Conservation (phyloP, 352 stramenopile species). For the Pythium phragmitis region DNA sequence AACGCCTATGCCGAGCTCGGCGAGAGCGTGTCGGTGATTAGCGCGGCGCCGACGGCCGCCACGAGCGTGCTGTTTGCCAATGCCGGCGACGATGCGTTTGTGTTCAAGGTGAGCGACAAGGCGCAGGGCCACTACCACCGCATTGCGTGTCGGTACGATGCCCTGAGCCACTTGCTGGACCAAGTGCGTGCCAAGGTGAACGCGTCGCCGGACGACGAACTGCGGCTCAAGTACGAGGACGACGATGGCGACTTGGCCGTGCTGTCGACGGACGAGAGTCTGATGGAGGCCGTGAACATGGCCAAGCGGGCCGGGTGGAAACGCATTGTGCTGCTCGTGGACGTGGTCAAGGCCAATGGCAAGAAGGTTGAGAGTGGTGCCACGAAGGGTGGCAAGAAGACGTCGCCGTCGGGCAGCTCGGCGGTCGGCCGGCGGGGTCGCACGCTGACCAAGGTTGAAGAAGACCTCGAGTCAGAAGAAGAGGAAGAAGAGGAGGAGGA, state of each 20-base stretch:
- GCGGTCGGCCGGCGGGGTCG: slow-evolving; percentile 31
- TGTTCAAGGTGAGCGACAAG: slow-evolving; percentile 89
- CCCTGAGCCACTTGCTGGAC: slow-evolving; percentile 64
- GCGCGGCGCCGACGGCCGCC: slow-evolving; percentile 67
- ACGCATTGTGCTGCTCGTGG: slow-evolving; percentile 78
- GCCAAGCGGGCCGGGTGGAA: slow-evolving; percentile 85
- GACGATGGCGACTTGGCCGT: slow-evolving; percentile 86
- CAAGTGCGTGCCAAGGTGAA: slow-evolving; percentile 86
- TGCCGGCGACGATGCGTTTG: slow-evolving; percentile 67
- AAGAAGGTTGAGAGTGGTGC: slow-evolving; percentile 19
- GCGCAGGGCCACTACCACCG: slow-evolving; percentile 82
- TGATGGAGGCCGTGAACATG: slow-evolving; percentile 86
- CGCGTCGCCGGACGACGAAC: slow-evolving; percentile 46
- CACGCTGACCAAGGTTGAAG: slow-evolving; percentile 80
- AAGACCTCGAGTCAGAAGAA: slow-evolving; percentile 53
- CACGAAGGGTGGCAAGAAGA: slow-evolving; percentile 18
- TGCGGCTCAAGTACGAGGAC: slow-evolving; percentile 87
- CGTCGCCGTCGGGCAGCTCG: slow-evolving; percentile 28
- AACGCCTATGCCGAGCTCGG: slow-evolving; percentile 78
- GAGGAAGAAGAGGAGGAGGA: slow-evolving; percentile 47
- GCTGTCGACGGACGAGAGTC: slow-evolving; percentile 81
- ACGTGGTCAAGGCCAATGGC: slow-evolving; percentile 56
- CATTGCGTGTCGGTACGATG: slow-evolving; percentile 78
- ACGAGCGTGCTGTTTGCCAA: slow-evolving; percentile 76
- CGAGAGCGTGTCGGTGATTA: slow-evolving; percentile 87